Base-by-base conservation (phyloP, 2,329 filamentous ascomycete species). In the Colletotrichum echinochloae region DNA sequence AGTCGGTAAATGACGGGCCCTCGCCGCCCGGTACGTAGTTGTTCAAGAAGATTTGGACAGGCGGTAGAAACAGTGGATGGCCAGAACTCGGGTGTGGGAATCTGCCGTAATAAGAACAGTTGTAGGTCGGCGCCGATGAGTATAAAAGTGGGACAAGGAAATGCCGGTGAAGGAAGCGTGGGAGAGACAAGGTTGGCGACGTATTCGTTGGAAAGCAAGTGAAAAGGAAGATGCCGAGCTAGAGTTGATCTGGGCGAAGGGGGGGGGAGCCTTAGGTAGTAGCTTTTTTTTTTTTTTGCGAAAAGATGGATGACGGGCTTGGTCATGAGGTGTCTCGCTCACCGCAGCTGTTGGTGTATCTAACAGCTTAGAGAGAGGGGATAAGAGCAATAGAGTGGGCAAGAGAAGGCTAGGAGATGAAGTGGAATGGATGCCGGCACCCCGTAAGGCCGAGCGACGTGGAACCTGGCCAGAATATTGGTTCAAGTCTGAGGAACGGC, bases 1-100 rank as follows among this genome's bases (percentile, higher is more conserved):
- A 63, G 52, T 63, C 65, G 68, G 68, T 41, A 71, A 71, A 48
- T 23, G 68, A 63, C 59, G 64, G 65, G 59, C 60, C 48, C 59
- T 62, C 55, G n/a, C 59, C 68, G 57, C 51, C 64, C 64, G 56
- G 30, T 68, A 55, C 39, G 59, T 52, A 41, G 57, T 54, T 59
- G 51, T 54, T 41, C 52, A 52, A 46, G 26, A 39, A 26, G 37
- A 28, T n/a, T 37, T 23, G 33, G 46, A 48, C 14, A 39, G 37
- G 68, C 57, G 48, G 68, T 26, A 68, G 30, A 39, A 62, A 35
- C 37, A 54, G 59, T 68, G 68, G 68, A 68, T 52, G 55, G 54
- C 11, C 35, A 39, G 44, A 46, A 23, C n/a, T 23, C 20, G 44
- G 35, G 28, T 26, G 65, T 63, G 68, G 67, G 59, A 68, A 63